Percentiles rank a stretch among this genome's conserved stretches.
These are phyloP conservation scores for Sclerotinia sclerotiorum DNA, from an alignment of 2,329 filamentous ascomycete genomes.

Conservation along the genomic window DNA sequence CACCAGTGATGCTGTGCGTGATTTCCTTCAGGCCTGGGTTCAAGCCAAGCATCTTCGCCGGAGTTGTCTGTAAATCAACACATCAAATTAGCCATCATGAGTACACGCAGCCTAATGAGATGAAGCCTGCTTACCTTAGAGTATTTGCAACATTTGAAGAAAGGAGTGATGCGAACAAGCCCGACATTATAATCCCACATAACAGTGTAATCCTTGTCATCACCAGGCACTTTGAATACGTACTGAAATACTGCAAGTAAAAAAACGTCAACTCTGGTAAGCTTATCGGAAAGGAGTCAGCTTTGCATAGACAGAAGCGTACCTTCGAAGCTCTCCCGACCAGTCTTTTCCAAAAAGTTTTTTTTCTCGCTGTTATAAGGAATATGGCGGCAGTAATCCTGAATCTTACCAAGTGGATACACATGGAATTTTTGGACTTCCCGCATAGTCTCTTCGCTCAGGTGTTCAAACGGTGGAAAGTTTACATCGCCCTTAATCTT, in stretches of 20 bases:
- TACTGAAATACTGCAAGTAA: slow-evolving; percentile 74
- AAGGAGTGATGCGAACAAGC: slow-evolving; percentile 87
- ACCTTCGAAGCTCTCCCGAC: slow-evolving; percentile 88
- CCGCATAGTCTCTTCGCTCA: slow-evolving; percentile 55
- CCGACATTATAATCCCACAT: slow-evolving; percentile 99
- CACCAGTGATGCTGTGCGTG: slow-evolving; percentile 91
- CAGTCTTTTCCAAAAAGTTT: slow-evolving; percentile 80
- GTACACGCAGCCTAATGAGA: not conserved
- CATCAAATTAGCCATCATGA: slow-evolving; percentile 1
- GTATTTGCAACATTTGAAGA: slow-evolving; percentile 89
- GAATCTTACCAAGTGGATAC: slow-evolving; percentile 62
- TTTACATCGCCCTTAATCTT: slow-evolving; percentile 66
- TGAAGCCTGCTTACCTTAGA: slow-evolving; percentile 65
- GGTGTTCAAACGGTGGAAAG: slow-evolving; percentile 70
- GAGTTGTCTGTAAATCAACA: slow-evolving; percentile 65
- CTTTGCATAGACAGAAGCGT: slow-evolving; percentile 36
- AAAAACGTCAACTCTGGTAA: slow-evolving; percentile 25
- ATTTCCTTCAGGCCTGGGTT: slow-evolving; percentile 87
- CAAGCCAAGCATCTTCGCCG: slow-evolving; percentile 74
- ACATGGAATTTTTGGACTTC: slow-evolving; percentile 66
- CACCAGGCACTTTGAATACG: slow-evolving; percentile 69
- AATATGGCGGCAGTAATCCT: slow-evolving; percentile 69
- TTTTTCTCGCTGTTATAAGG: slow-evolving; percentile 96
- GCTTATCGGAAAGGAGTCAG: slow-evolving; percentile 16
- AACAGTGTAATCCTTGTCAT: slow-evolving; percentile 68